Percentiles rank a stretch among this genome's conserved stretches.
Conservation (phyloP, 139 green algal genomes). For the Chlorella vulgaris region DNA sequence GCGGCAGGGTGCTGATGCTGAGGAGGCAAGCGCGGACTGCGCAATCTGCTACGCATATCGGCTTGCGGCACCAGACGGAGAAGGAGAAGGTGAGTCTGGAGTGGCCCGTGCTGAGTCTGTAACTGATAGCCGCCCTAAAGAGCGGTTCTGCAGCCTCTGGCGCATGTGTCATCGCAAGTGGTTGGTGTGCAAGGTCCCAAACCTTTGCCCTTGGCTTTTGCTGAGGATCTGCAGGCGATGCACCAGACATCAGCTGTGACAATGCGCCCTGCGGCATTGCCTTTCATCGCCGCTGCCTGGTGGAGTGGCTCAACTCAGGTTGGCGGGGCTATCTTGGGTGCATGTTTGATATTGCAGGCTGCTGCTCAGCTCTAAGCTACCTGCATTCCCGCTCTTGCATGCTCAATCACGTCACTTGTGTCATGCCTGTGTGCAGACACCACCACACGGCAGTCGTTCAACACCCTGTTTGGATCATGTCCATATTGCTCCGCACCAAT, state of each 20-base stretch:
- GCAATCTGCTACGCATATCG: constrained; percentile 46
- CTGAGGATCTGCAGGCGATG: constrained; percentile 15
- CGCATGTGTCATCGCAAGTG: too few relatives aligned
- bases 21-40: constrained; percentile 37
- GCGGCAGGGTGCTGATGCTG: neutral
- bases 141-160: too few relatives aligned
- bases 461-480: constrained; percentile 58
- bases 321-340: neutral
- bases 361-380: too few relatives aligned
- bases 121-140: neutral
- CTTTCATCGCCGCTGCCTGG: constrained; percentile 35
- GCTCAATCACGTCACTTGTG: too few relatives aligned
- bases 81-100: neutral
- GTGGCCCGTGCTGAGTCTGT: neutral
- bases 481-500: constrained; percentile 58
- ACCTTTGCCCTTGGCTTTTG: neutral
- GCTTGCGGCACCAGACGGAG: neutral
- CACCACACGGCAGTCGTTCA: constrained; percentile 49
- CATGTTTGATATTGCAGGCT: too few relatives aligned
- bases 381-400: too few relatives aligned
- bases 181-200: too few relatives aligned
- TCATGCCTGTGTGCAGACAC: constrained; percentile 25
- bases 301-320: constrained; percentile 38
- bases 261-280: constrained; percentile 41
- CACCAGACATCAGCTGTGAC: constrained; percentile 37